Conservation (phyloP, 495 filamentous ascomycete species). For the Jackrogersella minutella region DNA sequence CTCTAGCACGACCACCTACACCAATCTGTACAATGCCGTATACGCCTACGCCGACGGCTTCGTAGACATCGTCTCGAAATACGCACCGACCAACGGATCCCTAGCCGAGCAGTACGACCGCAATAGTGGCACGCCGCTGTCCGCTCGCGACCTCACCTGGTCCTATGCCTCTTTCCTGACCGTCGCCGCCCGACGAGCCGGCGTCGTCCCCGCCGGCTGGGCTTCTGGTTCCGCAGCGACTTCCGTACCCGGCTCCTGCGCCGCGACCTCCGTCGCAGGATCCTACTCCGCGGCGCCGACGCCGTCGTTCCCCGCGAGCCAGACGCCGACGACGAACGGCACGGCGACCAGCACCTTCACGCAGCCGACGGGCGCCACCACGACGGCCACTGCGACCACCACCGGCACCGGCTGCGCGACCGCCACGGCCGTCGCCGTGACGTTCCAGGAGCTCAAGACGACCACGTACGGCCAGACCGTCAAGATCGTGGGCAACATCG, state of each 20-base stretch:
- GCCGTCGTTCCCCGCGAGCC: conserved; percentile 63
- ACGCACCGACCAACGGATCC: conserved; percentile 59
- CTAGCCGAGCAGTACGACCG: conserved; percentile 69
- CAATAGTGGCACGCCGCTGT: conserved; percentile 58
- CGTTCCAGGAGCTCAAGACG: conserved; percentile 63
- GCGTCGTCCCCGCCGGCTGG: conserved; percentile 63
- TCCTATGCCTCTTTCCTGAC: conserved; percentile 72
- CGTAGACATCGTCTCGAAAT: conserved; percentile 60
- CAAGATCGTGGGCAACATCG: conserved; percentile 64
- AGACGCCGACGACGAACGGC: conserved; percentile 52
- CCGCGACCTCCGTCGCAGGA: conserved; percentile 59
- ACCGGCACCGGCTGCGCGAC: conserved; percentile 46
- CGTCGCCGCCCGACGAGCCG: conserved; percentile 57
- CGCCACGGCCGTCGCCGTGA: conserved; percentile 61
- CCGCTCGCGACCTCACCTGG: conserved; percentile 72
- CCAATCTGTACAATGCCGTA: conserved; percentile 60
- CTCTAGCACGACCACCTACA: conserved; percentile 56
- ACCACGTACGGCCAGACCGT: conserved; percentile 68
- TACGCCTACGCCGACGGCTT: conserved; percentile 72
- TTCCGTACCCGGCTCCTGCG: conserved; percentile 64
- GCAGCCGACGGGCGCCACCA: conserved; percentile 45
- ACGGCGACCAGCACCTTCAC: conserved; percentile 45
- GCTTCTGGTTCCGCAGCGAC: conserved; percentile 48
- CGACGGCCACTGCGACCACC: conserved; percentile 40
- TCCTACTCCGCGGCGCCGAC: conserved; percentile 65